Evolutionary conservation across 306 rosid species (phyloP).

Genomic region (Echinosophora koreensis): DNA sequence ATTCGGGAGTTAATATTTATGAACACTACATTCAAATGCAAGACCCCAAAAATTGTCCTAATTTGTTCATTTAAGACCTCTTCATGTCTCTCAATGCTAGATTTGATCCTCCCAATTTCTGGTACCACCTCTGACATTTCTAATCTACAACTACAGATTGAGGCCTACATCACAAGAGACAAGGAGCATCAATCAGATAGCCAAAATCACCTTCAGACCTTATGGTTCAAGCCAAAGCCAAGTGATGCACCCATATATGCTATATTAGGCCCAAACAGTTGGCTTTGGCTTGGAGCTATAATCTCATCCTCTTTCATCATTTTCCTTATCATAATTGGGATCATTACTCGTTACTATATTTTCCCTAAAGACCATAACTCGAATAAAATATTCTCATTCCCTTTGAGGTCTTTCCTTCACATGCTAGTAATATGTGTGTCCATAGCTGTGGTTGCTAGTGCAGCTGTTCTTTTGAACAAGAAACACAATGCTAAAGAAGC

Average conservation of each 20-base stretch:
- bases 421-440: constrained; percentile 64
- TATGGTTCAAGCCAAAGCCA: constrained; percentile 61
- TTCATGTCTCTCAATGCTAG: constrained; percentile 65
- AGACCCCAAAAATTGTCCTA: constrained; percentile 64
- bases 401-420: constrained; percentile 52
- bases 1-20: constrained; percentile 62
- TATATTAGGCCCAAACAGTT: constrained; percentile 64
- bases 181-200: constrained; percentile 44
- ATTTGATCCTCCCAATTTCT: constrained; percentile 67
- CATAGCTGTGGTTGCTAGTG: constrained; percentile 54
- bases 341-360: constrained; percentile 64
- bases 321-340: constrained; percentile 63
- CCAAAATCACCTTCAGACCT: constrained; percentile 34
- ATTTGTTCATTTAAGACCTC: constrained; percentile 64
- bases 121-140: constrained; percentile 53
- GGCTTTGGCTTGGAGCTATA: constrained; percentile 83
- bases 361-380: constrained; percentile 75
- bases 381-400: constrained; percentile 47
- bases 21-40: constrained; percentile 45
- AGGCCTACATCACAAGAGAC: constrained; percentile 75
- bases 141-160: constrained; percentile 61
- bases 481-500: constrained; percentile 44
- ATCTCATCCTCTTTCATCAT: constrained; percentile 68
- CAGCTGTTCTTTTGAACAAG: constrained; percentile 62
- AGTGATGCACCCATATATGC: constrained; percentile 64